Percentiles rank a stretch among this genome's conserved stretches.
These are phyloP conservation scores for Chaetomium tenue DNA, from an alignment of 495 filamentous ascomycete species.

Conservation along the genomic window DNA sequence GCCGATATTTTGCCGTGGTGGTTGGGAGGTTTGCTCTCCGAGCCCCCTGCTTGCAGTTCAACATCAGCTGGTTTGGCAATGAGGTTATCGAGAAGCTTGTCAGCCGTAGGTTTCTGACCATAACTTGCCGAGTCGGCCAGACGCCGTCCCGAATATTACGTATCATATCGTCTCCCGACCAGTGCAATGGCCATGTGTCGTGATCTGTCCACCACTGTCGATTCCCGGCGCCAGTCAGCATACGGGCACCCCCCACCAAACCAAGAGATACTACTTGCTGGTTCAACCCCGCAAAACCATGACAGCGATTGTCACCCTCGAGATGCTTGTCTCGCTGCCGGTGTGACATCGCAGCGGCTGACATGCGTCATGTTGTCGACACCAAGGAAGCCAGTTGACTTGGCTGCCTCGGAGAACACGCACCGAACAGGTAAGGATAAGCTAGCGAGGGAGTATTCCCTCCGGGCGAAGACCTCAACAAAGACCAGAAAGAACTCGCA, in stretches of 20 bases:
- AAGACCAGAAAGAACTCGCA: background rate
- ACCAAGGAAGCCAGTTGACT: background rate
- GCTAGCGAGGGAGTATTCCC: background rate
- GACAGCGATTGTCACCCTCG: background rate
- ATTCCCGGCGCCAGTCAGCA: slow-evolving; percentile 3
- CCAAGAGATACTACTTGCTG: background rate
- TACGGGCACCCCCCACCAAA: slow-evolving; percentile 1
- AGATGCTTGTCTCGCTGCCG: background rate
- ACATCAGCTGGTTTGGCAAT: background rate
- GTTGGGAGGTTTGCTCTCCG: background rate
- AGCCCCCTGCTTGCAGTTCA: background rate
- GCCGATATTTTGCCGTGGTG: background rate
- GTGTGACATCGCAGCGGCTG: background rate
- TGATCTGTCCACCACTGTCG: background rate
- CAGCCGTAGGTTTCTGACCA: background rate
- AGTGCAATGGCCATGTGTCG: background rate
- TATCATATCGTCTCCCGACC: background rate
- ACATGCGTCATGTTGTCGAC: background rate
- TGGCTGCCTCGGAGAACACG: background rate
- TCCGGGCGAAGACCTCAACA: background rate
- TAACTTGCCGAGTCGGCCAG: background rate
- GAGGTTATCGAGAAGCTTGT: background rate
- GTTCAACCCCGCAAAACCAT: slow-evolving; percentile 9
- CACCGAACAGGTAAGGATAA: slow-evolving; percentile 5
- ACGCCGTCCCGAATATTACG: background rate